Conservation (phyloP, 2,329 filamentous ascomycete species). For the Lasiodiplodia sp. region DNA sequence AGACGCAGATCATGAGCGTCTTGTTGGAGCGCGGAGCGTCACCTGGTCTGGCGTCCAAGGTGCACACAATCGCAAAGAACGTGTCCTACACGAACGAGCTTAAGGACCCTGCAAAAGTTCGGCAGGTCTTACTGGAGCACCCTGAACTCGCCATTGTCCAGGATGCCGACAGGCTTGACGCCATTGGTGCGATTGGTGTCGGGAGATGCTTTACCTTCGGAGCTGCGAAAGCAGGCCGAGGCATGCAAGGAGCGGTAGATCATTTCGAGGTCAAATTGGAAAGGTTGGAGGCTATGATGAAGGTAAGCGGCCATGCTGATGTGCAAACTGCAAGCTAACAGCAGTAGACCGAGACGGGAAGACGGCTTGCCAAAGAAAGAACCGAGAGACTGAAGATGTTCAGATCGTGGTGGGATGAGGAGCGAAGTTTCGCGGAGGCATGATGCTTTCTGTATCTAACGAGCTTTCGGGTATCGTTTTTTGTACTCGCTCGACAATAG, state of each 20-base stretch:
- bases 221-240: constrained; percentile 64
- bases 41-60: constrained; percentile 65
- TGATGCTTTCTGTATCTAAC: not conserved
- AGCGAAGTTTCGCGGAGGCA: constrained; percentile 1
- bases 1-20: constrained; percentile 63
- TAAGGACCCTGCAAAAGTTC: constrained; percentile 67
- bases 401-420: constrained; percentile 31
- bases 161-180: constrained; percentile 91
- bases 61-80: constrained; percentile 76
- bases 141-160: constrained; percentile 87
- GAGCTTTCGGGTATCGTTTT: not conserved
- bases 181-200: constrained; percentile 85
- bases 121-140: constrained; percentile 66
- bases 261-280: constrained; percentile 47
- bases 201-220: constrained; percentile 79
- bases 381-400: constrained; percentile 30
- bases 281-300: constrained; percentile 44
- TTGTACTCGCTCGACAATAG: not conserved
- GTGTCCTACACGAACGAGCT: constrained; percentile 82
- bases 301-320: constrained; percentile 8
- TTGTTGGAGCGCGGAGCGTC: constrained; percentile 65
- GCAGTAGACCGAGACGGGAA: constrained; percentile 20
- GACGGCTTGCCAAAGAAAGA: constrained; percentile 17
- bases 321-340: not conserved
- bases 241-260: constrained; percentile 41